Conservation (phyloP, 129 eudicot species). For the Ambrosia artemisiifolia region DNA sequence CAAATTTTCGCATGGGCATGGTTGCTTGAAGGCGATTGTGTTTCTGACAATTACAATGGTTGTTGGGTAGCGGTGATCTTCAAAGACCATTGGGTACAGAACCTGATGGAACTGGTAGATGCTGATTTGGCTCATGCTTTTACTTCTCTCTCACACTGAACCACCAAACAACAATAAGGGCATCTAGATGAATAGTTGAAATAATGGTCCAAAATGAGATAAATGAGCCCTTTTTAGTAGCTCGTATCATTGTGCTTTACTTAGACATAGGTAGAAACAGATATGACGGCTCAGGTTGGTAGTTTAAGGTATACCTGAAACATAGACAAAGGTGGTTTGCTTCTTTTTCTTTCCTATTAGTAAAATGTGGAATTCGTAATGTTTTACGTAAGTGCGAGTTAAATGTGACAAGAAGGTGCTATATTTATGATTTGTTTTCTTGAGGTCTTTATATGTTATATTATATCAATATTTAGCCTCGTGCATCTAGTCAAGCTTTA, state of each 20-base stretch:
- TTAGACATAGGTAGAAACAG: slow-evolving; percentile 9
- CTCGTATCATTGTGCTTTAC: slow-evolving; percentile 3
- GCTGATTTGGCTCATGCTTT: slow-evolving; percentile 25
- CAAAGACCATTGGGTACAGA: slow-evolving; percentile 25
- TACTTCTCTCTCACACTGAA: slow-evolving; percentile 21
- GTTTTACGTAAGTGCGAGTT: background rate
- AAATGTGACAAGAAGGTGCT: background rate
- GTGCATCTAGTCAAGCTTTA: too few species aligned
- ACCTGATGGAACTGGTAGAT: slow-evolving; percentile 34
- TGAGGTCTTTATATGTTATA: too few species aligned
- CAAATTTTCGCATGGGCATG: slow-evolving; percentile 31
- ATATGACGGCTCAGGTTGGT: background rate
- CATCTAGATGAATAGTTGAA: slow-evolving; percentile 21
- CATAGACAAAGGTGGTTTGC: slow-evolving; percentile 6
- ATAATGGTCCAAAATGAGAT: slow-evolving; percentile 15
- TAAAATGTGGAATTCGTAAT: background rate
- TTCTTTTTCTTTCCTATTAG: background rate
- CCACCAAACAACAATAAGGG: background rate
- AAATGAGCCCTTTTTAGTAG: slow-evolving; percentile 15
- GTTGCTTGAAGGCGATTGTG: slow-evolving; percentile 32
- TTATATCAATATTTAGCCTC: too few species aligned
- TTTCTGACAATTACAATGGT: slow-evolving; percentile 29
- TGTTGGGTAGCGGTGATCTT: slow-evolving; percentile 23
- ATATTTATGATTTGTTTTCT: background rate
- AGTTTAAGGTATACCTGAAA: slow-evolving; percentile 21